Base-by-base conservation (phyloP, 257 asterid species). In the Penstemon barbatus region DNA sequence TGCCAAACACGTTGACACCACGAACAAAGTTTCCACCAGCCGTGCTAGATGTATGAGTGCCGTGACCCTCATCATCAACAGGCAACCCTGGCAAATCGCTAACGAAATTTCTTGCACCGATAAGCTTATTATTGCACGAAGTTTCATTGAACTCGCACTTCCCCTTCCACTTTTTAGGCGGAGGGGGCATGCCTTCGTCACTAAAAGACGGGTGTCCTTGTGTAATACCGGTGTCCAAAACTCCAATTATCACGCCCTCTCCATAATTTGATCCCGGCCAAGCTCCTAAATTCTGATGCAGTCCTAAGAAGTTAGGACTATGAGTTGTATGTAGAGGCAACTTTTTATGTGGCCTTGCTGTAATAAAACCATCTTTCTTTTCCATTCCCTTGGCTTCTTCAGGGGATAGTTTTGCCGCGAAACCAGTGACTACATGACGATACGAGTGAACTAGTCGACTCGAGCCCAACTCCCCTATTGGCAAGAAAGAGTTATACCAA, bases 251-350 rank as follows among this genome's bases (percentile, higher is more conserved):
- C 36, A 79, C 67, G 2, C 93, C 93, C 40, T 71, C 69, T 0
- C 90, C 90, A 63, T 82, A 84, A 60, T 71, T 80, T 1, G 90
- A 80, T 8, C 66, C 72, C 13, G 42, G 59, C 93, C 93, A 86
- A 5, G 82, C 40, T 0, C 93, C 93, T 51, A 57, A 7, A 43
- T 78, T 74, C 33, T 78, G 72, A 9, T 82, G 73, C 49, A 86
- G 69, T 7, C 86, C 93, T 48, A 84, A 70, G 76, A 83, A 83
- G 61, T 67, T 70, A 8, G 85, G 83, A n/a, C 57, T 71, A 50
- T 83, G 85, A 53, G 87, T 83, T 39, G 85, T 83, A 15, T 83
- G 85, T 40, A 80, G 50, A 41, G 79, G 39, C 1, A 75, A n/a
- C 5, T 46, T 73, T 36, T 62, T 75, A 59, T 75, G 72, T 0